Conservation (phyloP, 2,329 filamentous ascomycete genomes). For the Colletotrichum sp. region DNA sequence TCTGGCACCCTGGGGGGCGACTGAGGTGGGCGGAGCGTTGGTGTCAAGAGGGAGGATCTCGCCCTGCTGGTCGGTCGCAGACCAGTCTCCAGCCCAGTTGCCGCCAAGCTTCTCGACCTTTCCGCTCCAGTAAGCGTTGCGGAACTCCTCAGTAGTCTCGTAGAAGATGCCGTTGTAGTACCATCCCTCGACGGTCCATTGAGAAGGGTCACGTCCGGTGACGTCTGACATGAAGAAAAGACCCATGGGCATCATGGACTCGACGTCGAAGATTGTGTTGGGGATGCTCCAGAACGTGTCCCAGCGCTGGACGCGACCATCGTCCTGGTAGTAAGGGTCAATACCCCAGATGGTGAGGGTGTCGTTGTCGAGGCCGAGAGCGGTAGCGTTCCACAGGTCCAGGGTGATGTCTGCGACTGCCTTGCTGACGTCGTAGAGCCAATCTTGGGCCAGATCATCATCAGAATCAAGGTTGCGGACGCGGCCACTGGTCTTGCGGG, state of each 20-base stretch:
- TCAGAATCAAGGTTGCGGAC: constrained; percentile 44
- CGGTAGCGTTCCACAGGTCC: constrained; percentile 46
- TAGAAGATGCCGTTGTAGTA: constrained; percentile 61
- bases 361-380: constrained; percentile 42
- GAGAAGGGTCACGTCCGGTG: constrained; percentile 52
- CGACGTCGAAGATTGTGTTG: constrained; percentile 42
- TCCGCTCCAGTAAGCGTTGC: constrained; percentile 44
- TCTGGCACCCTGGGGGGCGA: constrained; percentile 41
- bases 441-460: constrained; percentile 31
- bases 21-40: constrained; percentile 25
- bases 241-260: constrained; percentile 50
- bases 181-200: constrained; percentile 58
- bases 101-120: constrained; percentile 51
- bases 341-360: constrained; percentile 44
- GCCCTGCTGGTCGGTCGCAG: constrained; percentile 45
- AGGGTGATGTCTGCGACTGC: constrained; percentile 42
- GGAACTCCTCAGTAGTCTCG: constrained; percentile 51
- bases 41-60: constrained; percentile 36
- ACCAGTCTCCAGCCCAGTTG: constrained; percentile 54
- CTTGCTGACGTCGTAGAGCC: constrained; percentile 38
- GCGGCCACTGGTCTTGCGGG: constrained; percentile 41
- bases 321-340: constrained; percentile 46
- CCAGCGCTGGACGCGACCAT: constrained; percentile 51
- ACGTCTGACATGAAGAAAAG: constrained; percentile 50
- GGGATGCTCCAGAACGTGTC: constrained; percentile 47